phyloP scores from a whole-genome alignment of 768 basidiomycete species.

The Pilatotrama ljubarskyi region DNA sequence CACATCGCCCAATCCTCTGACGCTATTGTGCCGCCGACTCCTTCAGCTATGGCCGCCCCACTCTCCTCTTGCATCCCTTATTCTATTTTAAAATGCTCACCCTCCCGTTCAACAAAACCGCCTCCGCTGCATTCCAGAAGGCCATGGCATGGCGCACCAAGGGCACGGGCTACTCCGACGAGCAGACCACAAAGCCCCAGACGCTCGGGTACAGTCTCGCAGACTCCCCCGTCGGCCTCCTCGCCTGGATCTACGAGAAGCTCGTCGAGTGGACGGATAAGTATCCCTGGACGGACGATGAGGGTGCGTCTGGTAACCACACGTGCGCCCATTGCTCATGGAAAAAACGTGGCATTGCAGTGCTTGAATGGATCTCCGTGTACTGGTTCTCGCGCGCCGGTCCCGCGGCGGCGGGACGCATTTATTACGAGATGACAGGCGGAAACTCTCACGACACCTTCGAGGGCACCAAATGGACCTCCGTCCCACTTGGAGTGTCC shows the following conservation, averaged over 20 bases:
- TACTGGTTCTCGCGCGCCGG: constrained; percentile 39
- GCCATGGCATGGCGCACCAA: constrained; percentile 18
- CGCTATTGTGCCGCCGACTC: too few relatives aligned
- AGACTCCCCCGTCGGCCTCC: constrained; percentile 55
- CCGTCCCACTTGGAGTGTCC: constrained; percentile 33
- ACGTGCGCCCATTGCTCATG: not conserved
- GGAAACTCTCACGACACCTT: not conserved
- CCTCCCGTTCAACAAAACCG: constrained; percentile 30
- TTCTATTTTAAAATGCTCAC: constrained; percentile 31
- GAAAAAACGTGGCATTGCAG: too few relatives aligned
- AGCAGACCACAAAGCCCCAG: constrained; percentile 37
- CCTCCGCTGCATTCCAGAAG: constrained; percentile 28
- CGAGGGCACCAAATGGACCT: not conserved
- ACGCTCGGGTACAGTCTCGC: constrained; percentile 50
- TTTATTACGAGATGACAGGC: constrained; percentile 34
- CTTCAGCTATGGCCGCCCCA: constrained; percentile 29
- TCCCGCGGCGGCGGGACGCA: constrained; percentile 32
- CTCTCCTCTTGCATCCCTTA: constrained; percentile 27
- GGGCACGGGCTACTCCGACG: constrained; percentile 34
- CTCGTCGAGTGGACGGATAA: constrained; percentile 38
- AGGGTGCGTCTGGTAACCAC: constrained; percentile 38
- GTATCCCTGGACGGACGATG: constrained; percentile 60
- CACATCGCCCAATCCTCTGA: too few relatives aligned
- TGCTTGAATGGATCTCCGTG: constrained; percentile 39
- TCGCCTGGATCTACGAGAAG: constrained; percentile 42